A percentile compares a stretch with the other conserved stretches of the same genome.
phyloP scores from a whole-genome alignment of 2,329 filamentous ascomycete species.

The Furcasterigmium furcatum region DNA sequence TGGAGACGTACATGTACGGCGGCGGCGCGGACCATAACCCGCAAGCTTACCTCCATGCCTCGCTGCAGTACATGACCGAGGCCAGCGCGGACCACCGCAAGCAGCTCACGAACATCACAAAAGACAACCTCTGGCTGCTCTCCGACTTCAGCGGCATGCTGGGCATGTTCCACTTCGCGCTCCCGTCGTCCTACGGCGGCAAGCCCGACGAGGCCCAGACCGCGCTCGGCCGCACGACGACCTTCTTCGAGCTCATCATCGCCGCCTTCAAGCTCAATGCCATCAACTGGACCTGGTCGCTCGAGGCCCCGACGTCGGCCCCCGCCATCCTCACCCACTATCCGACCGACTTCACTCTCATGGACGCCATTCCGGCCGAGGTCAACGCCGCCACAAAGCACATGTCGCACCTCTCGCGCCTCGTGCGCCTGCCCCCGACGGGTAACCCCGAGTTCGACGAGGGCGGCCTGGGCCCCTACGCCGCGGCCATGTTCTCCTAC shows the following conservation, averaged over 20 bases:
- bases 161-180: conserved; percentile 1
- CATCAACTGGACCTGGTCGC: background rate
- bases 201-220: background rate
- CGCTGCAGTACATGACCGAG: conserved; percentile 2
- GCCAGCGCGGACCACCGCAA: conserved; percentile 7
- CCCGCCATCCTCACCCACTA: background rate
- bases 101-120: conserved; percentile 17
- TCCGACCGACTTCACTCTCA: background rate
- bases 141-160: conserved; percentile 4
- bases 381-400: conserved; percentile 2
- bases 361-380: conserved; percentile 2
- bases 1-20: background rate
- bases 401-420: background rate
- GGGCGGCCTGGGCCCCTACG: background rate
- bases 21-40: conserved; percentile 13
- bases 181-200: background rate
- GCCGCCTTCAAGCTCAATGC: background rate
- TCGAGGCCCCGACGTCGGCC: background rate
- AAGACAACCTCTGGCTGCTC: conserved; percentile 18
- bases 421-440: background rate
- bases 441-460: background rate
- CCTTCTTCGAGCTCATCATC: conserved; percentile 1
- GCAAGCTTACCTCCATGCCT: conserved; percentile 4
- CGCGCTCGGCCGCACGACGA: conserved; percentile 1
- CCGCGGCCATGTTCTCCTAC: background rate